Evolutionary conservation across 2,329 filamentous ascomycete species (phyloP).

Genomic region (Ramichloridium luteum): DNA sequence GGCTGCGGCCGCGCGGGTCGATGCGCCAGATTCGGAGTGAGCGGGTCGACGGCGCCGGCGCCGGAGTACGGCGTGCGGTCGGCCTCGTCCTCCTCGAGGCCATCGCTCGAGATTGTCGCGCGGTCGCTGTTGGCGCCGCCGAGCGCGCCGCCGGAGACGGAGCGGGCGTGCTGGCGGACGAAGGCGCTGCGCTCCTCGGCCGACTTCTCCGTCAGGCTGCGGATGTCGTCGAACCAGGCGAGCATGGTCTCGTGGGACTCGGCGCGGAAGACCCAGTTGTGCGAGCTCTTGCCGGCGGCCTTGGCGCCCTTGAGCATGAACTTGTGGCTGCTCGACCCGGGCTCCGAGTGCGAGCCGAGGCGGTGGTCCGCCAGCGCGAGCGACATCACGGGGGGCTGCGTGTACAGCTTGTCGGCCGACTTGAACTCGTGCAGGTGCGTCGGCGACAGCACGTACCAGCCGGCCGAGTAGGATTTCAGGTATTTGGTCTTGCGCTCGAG

Average conservation of each 20-base stretch:
- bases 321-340: constrained; percentile 80
- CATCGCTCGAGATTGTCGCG: constrained; percentile 56
- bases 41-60: constrained; percentile 35
- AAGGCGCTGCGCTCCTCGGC: constrained; percentile 81
- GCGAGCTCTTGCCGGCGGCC: constrained; percentile 71
- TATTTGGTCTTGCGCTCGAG: constrained; percentile 98
- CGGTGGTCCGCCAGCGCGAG: constrained; percentile 91
- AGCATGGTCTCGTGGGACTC: constrained; percentile 85
- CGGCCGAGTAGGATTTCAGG: constrained; percentile 89
- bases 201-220: constrained; percentile 73
- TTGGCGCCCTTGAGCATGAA: constrained; percentile 96
- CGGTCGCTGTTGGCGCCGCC: constrained; percentile 40
- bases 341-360: constrained; percentile 76
- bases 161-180: constrained; percentile 69
- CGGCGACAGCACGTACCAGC: constrained; percentile 93
- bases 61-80: constrained; percentile 54
- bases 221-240: constrained; percentile 92
- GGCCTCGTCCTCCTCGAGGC: constrained; percentile 63
- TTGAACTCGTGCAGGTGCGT: constrained; percentile 99
- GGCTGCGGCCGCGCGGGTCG: constrained; percentile 61
- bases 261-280: constrained; percentile 56
- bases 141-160: constrained; percentile 62
- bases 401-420: constrained; percentile 75
- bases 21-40: constrained; percentile 27
- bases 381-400: constrained; percentile 87